phyloP scores from a whole-genome alignment of 176 grass and related monocot genomes.

The Hordeum vulgare region DNA sequence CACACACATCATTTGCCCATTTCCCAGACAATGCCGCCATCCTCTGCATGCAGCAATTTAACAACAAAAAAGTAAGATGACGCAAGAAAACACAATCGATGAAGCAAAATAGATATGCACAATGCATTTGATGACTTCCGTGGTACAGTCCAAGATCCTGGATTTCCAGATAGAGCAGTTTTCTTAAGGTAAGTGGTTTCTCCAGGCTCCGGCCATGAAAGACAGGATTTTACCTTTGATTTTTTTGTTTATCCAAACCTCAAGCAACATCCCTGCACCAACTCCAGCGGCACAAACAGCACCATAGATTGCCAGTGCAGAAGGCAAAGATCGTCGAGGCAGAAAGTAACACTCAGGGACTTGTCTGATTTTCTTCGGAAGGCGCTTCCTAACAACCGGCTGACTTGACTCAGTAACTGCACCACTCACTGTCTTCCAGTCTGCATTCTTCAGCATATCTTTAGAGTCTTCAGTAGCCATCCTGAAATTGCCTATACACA shows the following conservation, averaged over 20 bases:
- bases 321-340: conserved; percentile 39
- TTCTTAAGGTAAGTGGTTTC: not conserved
- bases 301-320: conserved; percentile 52
- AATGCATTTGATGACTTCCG: no score
- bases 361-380: conserved; percentile 80
- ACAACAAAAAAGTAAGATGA: not conserved
- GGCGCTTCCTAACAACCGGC: conserved; percentile 50
- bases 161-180: not conserved
- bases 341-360: conserved; percentile 89
- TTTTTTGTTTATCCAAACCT: conserved; percentile 83
- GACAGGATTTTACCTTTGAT: conserved; percentile 53
- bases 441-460: conserved; percentile 51
- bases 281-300: conserved; percentile 47
- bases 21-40: not conserved
- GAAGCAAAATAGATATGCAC: not conserved
- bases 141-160: not conserved
- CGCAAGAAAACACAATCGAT: not conserved
- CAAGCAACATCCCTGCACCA: conserved; percentile 46
- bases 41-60: not conserved
- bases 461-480: conserved; percentile 48
- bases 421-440: conserved; percentile 53
- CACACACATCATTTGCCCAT: not conserved
- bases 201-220: not conserved
- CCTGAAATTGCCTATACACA: not conserved
- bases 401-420: conserved; percentile 29